A percentile compares a stretch with the other conserved stretches of the same genome.
phyloP scores from a whole-genome alignment of 768 basidiomycete genomes.

The Agrocybe chaxingu region DNA sequence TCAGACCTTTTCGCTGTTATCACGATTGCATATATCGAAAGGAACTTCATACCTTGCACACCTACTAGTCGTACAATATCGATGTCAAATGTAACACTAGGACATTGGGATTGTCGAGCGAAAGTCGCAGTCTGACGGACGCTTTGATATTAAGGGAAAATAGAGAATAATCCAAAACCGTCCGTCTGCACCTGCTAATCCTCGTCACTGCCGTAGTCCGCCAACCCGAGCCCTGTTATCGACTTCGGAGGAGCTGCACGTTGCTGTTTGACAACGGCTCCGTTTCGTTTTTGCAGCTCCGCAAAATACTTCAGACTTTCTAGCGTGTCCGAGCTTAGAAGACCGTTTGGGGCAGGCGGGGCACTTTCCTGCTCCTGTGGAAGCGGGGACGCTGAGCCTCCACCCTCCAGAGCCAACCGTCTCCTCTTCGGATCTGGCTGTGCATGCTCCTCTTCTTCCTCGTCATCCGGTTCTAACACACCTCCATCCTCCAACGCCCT shows the following conservation, averaged over 20 bases:
- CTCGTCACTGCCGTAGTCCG: slow-evolving; percentile 77
- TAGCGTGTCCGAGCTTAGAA: slow-evolving; percentile 81
- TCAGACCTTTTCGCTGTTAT: background rate
- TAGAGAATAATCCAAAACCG: slow-evolving; percentile 13
- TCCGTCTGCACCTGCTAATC: slow-evolving; percentile 30
- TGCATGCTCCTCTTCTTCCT: slow-evolving; percentile 27
- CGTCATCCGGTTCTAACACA: slow-evolving; percentile 37
- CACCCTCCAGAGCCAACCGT: slow-evolving; percentile 29
- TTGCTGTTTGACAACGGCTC: slow-evolving; percentile 24
- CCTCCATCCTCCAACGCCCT: slow-evolving; percentile 87
- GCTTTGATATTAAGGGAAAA: background rate
- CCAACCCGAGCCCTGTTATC: slow-evolving; percentile 56
- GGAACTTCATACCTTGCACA: no score
- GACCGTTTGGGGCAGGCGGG: slow-evolving; percentile 42
- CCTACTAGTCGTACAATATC: no score
- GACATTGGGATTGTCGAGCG: no score
- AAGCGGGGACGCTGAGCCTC: slow-evolving; percentile 14
- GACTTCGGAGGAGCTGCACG: slow-evolving; percentile 28
- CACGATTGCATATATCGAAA: no score
- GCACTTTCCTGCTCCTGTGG: slow-evolving; percentile 23
- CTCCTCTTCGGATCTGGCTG: slow-evolving; percentile 32
- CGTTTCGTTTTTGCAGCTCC: slow-evolving; percentile 75
- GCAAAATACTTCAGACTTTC: slow-evolving; percentile 91
- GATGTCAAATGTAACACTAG: no score
- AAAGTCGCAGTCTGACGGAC: no score